Base-by-base conservation (phyloP, 140 eudicot species). In the Bidens hawaiensis region DNA sequence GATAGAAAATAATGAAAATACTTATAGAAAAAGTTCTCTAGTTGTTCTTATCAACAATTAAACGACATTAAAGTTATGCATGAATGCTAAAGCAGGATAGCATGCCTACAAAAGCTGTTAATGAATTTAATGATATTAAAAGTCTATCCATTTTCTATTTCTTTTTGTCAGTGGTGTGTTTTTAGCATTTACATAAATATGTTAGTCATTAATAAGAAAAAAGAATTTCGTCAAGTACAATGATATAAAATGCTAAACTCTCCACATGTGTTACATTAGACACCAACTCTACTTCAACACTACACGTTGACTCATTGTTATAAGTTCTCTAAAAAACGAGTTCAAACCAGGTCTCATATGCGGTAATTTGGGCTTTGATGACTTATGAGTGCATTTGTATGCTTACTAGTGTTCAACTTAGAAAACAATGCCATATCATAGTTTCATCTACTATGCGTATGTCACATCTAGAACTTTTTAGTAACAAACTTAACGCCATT, bases 361-460 rank as follows among this genome's bases (percentile, higher is more conserved):
- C 3, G 33, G 2, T 2, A 28, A 5, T 28, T 28, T 28, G 33
- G 3, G 18, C 12, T 25, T 52, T 52, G 36, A 55, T 2, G 24
- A 55, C 42, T 55, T 67, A 41, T 25, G 65, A 56, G 62, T 30
- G 18, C 41, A 19, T 67, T 67, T 24, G 9, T 66, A 36, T 24
- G 10, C 26, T n/a, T 36, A 12, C 3, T 17, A 52, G 38, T 27
- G 45, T 6, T 55, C 42, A 55, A 27, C 17, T 27, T 6, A 55
- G n/a, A 15, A 6, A 30, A 56, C 25, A 28, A 25, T 40, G 42
- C 6, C 64, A 28, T 54, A 54, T n/a, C 22, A 26, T 26, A 23
- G 25, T 54, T 53, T 53, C 72, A 40, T 36, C 62, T 17, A 52
- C 25, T 34, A 21, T 21, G n/a, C n/a, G 38, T 9, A 54, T 54